Evolutionary conservation across 139 green algal genomes (phyloP).

Genomic region (Chlorella vulgaris): DNA sequence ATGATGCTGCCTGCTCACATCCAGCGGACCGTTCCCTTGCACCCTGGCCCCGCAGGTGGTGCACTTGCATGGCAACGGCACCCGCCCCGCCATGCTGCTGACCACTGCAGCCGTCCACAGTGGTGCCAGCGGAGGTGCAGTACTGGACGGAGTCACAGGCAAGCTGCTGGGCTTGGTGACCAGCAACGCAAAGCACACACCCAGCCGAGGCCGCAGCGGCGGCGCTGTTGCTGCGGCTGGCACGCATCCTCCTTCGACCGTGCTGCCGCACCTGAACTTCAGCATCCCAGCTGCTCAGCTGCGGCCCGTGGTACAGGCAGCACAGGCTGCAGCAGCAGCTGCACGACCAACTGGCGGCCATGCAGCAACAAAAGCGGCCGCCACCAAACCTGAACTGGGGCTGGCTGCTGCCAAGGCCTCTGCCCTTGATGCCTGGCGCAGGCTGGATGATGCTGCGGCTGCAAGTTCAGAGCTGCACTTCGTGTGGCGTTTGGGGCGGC

Average conservation of each 20-base stretch:
- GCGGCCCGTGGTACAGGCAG: slow-evolving; percentile 38
- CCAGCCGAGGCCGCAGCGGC: neutral
- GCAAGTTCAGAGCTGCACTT: slow-evolving; percentile 30
- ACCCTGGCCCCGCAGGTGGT: slow-evolving; percentile 24
- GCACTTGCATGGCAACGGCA: neutral
- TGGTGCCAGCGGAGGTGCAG: slow-evolving; percentile 75
- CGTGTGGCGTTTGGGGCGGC: slow-evolving; percentile 14
- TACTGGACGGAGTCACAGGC: slow-evolving; percentile 52
- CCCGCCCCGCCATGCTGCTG: slow-evolving; percentile 64
- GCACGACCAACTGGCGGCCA: neutral
- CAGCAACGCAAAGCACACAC: slow-evolving; percentile 39
- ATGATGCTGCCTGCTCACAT: too few relatives aligned
- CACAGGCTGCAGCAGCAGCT: neutral
- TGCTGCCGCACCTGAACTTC: slow-evolving; percentile 71
- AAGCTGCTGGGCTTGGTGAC: slow-evolving; percentile 73
- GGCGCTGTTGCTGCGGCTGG: neutral
- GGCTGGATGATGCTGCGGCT: slow-evolving; percentile 45
- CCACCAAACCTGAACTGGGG: too few relatives aligned
- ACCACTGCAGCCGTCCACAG: slow-evolving; percentile 70
- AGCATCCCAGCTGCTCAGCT: slow-evolving; percentile 60
- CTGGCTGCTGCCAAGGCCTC: neutral
- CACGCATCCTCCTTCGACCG: neutral
- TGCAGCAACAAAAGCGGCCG: neutral
- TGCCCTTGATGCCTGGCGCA: neutral
- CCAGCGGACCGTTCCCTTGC: neutral